phyloP scores from a whole-genome alignment of 2,329 filamentous ascomycete genomes.

The Magnaporthiopsis incrustans region DNA sequence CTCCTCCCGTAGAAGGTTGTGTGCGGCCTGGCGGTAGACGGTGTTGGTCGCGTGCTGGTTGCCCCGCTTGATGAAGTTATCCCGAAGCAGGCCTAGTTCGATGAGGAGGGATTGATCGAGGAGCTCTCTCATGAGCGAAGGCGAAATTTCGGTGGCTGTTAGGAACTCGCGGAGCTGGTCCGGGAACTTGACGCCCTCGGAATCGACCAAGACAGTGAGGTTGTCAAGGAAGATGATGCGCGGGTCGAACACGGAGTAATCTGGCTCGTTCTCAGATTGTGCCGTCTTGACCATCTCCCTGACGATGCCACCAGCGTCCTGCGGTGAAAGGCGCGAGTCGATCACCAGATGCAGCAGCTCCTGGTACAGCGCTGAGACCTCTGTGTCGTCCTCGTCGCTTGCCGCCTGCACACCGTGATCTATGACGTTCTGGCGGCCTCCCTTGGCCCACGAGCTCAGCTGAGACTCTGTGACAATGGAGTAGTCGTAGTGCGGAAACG shows the following conservation, averaged over 20 bases:
- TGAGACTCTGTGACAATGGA: conserved; percentile 65
- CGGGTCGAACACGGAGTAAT: conserved; percentile 48
- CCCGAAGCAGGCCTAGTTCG: conserved; percentile 69
- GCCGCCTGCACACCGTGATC: conserved; percentile 57
- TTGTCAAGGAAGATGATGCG: conserved; percentile 74
- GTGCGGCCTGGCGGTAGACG: conserved; percentile 92
- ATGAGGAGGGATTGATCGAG: conserved; percentile 74
- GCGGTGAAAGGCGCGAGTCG: conserved; percentile 57
- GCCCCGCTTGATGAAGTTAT: conserved; percentile 75
- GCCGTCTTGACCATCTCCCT: conserved; percentile 60
- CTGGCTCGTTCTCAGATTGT: conserved; percentile 41
- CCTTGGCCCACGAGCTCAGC: conserved; percentile 58
- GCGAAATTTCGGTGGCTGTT: conserved; percentile 62
- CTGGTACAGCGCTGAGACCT: conserved; percentile 68
- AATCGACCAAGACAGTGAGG: conserved; percentile 69
- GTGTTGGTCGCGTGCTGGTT: conserved; percentile 89
- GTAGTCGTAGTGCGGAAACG: conserved; percentile 55
- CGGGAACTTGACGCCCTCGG: conserved; percentile 45
- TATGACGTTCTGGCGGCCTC: conserved; percentile 60
- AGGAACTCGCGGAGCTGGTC: conserved; percentile 59
- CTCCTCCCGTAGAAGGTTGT: conserved; percentile 91
- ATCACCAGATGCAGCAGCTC: conserved; percentile 74
- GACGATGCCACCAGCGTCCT: conserved; percentile 63
- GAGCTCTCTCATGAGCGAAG: conserved; percentile 66
- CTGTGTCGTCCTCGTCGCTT: conserved; percentile 58